Evolutionary conservation across 306 rosid genomes (phyloP), one percentile per base, ranked within the genome.

Genomic region (Vigna hirtella): DNA sequence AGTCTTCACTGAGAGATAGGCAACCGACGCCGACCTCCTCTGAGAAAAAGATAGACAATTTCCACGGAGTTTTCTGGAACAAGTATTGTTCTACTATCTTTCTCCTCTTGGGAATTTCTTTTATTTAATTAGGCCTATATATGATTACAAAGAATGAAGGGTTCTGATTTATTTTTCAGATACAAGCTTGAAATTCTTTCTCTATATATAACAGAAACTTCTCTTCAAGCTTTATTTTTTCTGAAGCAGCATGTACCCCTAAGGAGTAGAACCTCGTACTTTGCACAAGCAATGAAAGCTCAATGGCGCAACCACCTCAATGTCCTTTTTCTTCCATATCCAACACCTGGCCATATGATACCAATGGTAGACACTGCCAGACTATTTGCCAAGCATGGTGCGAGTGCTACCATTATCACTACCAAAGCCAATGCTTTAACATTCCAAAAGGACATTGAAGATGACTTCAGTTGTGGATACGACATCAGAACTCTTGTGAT

Each of bases 371-470:
- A 70, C 32, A 70, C 82, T 2, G 78, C 85, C 18, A 70, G 85
- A 16, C 26, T 82, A 76, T 82, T 82, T 64, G 75, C 85, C 14
- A 82, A 24, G 12, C 79, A 71, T 45, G 79, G 82, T 53, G 79
- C 13, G 20, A 64, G 13, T 34, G 85, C 71, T 5, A 77, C 82
- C 49, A 82, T 82, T 0, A 77, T 82, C 53, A 10, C 81, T 11
- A 76, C 85, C 17, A 62, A 24, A 16, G 63, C 78, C 1, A 82
- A 82, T 82, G 85, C 74, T 30, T 53, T 18, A 5, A 28, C 53
- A 1, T 82, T 76, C 78, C 81, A 76, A 52, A 70, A 82, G 6
- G 24, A 7, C 62, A 56, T 56, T 20, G 32, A 56, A 6, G 1
- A 15, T 56, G 62, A 56, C 63, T 22, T 69, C 45, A 61, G 2